These are phyloP conservation scores for Mucor indicus DNA, from an alignment of 371 early-diverging fungal genomes.

Conservation along the genomic window DNA sequence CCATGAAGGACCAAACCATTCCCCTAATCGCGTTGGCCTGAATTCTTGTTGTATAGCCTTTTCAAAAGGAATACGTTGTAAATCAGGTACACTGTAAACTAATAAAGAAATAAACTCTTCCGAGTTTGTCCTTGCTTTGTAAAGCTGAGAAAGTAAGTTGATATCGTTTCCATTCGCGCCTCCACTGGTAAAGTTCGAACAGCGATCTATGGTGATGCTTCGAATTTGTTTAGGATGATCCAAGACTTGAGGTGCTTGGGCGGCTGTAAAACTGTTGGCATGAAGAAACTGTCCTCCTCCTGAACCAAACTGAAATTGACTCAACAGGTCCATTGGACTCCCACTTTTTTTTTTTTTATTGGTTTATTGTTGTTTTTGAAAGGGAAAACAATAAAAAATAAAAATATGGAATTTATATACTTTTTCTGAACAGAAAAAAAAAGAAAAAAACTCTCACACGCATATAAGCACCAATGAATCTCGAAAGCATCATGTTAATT, in stretches of 20 bases:
- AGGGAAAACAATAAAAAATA: neutral
- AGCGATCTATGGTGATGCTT: slow-evolving; percentile 46
- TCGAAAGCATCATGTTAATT: too few relatives aligned
- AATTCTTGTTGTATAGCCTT: slow-evolving; percentile 78
- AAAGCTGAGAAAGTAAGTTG: slow-evolving; percentile 45
- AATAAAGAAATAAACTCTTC: slow-evolving; percentile 44
- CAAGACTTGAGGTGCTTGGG: slow-evolving; percentile 19
- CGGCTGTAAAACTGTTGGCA: neutral
- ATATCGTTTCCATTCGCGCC: slow-evolving; percentile 49
- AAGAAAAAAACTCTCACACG: neutral
- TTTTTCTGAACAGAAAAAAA: neutral
- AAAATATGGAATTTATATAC: too few relatives aligned
- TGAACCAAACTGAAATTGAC: slow-evolving; percentile 7
- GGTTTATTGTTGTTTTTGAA: too few relatives aligned
- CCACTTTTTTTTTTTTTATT: too few relatives aligned
- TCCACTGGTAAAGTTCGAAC: slow-evolving; percentile 44
- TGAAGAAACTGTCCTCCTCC: too few relatives aligned
- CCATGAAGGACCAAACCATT: slow-evolving; percentile 86
- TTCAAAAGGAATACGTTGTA: slow-evolving; percentile 78
- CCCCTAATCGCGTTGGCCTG: slow-evolving; percentile 63
- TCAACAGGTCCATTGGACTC: slow-evolving; percentile 8
- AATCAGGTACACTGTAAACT: slow-evolving; percentile 78
- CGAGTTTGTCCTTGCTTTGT: slow-evolving; percentile 44
- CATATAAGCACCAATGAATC: too few relatives aligned
- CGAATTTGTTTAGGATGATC: slow-evolving; percentile 41